These are phyloP conservation scores for Bacidia gigantensis DNA, from an alignment of 495 filamentous ascomycete genomes.

Conservation along the genomic window DNA sequence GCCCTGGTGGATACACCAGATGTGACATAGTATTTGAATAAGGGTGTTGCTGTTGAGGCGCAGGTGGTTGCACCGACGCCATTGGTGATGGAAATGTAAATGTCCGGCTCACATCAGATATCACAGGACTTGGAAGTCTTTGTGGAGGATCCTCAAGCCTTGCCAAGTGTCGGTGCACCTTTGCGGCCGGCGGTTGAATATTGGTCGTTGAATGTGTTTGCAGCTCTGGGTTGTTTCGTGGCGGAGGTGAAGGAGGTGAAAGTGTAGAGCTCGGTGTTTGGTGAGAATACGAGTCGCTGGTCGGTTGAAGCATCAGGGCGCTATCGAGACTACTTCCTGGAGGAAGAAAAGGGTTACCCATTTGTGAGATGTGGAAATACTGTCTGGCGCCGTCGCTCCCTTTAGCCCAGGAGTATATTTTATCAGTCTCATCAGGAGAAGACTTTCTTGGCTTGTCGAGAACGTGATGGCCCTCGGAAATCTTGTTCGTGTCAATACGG, in stretches of 20 bases:
- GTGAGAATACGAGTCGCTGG: background rate
- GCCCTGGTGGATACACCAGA: background rate
- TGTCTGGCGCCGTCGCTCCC: background rate
- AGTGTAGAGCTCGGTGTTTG: background rate
- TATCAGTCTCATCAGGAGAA: background rate
- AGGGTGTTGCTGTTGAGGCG: background rate
- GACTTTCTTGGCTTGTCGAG: background rate
- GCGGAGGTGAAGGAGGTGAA: background rate
- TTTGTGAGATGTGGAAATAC: background rate
- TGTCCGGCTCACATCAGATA: background rate
- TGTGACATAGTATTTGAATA: background rate
- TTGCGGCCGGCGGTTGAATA: no score
- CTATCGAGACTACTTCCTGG: background rate
- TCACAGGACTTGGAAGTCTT: background rate
- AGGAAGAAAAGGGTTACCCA: slow-evolving; percentile 5
- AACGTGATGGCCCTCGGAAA: no score
- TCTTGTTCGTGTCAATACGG: no score
- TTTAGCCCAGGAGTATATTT: background rate
- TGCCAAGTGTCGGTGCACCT: background rate
- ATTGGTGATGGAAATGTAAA: background rate
- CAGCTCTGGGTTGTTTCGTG: background rate
- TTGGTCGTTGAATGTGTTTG: background rate
- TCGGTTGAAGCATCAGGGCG: background rate
- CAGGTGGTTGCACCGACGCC: background rate
- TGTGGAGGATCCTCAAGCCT: background rate